Evolutionary conservation across 108 stramenopile species (phyloP), one percentile per base, ranked within the genome.

Genomic region (Schizochytrium sp.): DNA sequence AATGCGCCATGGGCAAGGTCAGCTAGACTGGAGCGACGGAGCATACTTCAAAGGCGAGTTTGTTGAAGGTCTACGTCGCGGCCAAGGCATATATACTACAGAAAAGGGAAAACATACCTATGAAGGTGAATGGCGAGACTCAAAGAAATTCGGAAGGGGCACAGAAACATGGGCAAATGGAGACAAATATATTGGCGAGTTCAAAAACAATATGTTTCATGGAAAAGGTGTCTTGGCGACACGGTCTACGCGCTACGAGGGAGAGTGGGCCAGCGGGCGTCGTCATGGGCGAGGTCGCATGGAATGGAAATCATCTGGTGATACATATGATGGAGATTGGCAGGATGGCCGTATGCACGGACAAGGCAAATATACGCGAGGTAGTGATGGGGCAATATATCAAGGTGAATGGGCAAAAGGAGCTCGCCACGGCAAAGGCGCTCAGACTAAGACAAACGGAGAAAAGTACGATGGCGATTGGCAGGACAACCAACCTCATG

Each of bases 371-470:
- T 88, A 89, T 28, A 87, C 76, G 38, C 49, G 53, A 5, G 55
- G 41, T 47, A 69, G 45, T 4, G 89, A 89, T 69, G 76, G 76
- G 10, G 76, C 53, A 73, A 10, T 45, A 38, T 91, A 64, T 69
- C 61, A 55, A 17, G 92, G 91, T 17, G 12, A 50, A 19, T 91
- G 90, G 92, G 87, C 57, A n/a, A 87, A 89, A 12, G 92, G 89
- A 12, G 40, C 46, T 17, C 91, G 91, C 42, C 61, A 93, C 69
- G 93, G 93, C 57, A 72, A 91, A 58, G 93, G 93, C 40, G 61
- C 46, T 72, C 92, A 92, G 44, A 4, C 44, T 4, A 90, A 91
- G 64, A 50, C 72, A 47, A 90, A 92, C 72, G 93, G 93, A 1
- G 56, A 89, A 3, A 90, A 91, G 72, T 91, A 91, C 56, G 89